Conservation (phyloP, 768 basidiomycete species). For the Leccinum boreale region DNA sequence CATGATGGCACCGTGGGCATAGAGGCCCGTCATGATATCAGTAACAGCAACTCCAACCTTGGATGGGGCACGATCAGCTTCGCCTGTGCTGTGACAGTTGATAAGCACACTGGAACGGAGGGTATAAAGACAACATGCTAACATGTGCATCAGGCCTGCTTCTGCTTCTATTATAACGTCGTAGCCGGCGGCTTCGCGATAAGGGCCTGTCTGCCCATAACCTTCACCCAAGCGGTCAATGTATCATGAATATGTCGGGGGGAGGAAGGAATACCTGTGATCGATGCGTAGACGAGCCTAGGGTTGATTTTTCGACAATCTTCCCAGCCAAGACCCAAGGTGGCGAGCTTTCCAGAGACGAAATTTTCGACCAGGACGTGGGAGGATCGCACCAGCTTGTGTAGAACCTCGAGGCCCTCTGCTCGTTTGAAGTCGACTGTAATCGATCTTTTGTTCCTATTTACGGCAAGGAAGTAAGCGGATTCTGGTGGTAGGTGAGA, state of each 20-base stretch:
- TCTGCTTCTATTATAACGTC: conserved; percentile 87
- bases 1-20: conserved; percentile 90
- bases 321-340: conserved; percentile 84
- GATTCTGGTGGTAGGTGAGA: conserved; percentile 81
- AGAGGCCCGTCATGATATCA: conserved; percentile 84
- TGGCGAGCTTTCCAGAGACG: conserved; percentile 77
- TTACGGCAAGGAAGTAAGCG: conserved; percentile 87
- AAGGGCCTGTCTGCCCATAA: conserved; percentile 90
- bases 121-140: conserved; percentile 27
- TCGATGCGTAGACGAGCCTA: conserved; percentile 79
- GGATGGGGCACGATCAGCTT: conserved; percentile 77
- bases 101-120: conserved; percentile 8
- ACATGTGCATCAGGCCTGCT: conserved; percentile 95
- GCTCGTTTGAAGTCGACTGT: conserved; percentile 84
- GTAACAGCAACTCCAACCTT: conserved; percentile 97
- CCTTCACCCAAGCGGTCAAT: conserved; percentile 36
- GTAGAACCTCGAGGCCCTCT: conserved; percentile 73
- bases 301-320: conserved; percentile 77
- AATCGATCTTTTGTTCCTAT: conserved; percentile 86
- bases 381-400: conserved; percentile 63
- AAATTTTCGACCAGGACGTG: conserved; percentile 93
- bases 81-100: conserved; percentile 65
- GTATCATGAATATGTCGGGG: background rate
- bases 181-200: conserved; percentile 77
- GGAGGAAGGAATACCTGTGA: conserved; percentile 59